phyloP scores from a whole-genome alignment of 2,329 filamentous ascomycete species.

The Colletotrichum truncatum region DNA sequence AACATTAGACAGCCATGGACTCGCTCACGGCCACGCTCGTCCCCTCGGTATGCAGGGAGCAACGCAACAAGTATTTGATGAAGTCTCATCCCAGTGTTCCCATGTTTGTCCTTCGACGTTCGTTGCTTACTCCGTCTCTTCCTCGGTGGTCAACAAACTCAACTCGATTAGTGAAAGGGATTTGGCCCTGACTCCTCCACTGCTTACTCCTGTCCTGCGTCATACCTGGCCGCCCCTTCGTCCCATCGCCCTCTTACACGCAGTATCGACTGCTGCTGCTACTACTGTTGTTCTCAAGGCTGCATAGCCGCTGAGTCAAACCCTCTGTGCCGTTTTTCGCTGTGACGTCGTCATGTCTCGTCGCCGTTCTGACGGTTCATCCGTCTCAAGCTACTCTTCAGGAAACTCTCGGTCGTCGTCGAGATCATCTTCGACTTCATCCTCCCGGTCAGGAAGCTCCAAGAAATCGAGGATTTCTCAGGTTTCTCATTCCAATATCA shows the following conservation, averaged over 20 bases:
- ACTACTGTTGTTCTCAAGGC: neutral
- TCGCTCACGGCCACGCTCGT: slow-evolving; percentile 13
- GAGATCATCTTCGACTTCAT: slow-evolving; percentile 16
- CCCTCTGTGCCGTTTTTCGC: neutral
- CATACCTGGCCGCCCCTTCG: no score
- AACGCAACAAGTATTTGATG: slow-evolving; percentile 22
- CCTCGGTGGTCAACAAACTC: slow-evolving; percentile 21
- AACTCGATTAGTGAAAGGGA: neutral
- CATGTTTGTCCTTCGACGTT: neutral
- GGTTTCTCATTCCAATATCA: slow-evolving; percentile 26
- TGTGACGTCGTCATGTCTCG: slow-evolving; percentile 19
- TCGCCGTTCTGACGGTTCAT: slow-evolving; percentile 14
- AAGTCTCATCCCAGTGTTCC: slow-evolving; percentile 7
- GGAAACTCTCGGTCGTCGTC: slow-evolving; percentile 22
- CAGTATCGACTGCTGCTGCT: neutral
- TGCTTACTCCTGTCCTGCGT: slow-evolving; percentile 1
- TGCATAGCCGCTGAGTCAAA: neutral
- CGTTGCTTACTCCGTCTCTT: slow-evolving; percentile 14
- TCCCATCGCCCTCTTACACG: neutral
- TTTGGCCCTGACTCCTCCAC: neutral
- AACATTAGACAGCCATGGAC: neutral
- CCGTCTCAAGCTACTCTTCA: slow-evolving; percentile 24
- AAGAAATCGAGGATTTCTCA: slow-evolving; percentile 28
- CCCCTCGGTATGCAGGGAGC: neutral
- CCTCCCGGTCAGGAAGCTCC: slow-evolving; percentile 24